A percentile compares a stretch with the other conserved stretches of the same genome.
phyloP scores from a whole-genome alignment of 306 rosid genomes.

The Pyrus pyrifolia region DNA sequence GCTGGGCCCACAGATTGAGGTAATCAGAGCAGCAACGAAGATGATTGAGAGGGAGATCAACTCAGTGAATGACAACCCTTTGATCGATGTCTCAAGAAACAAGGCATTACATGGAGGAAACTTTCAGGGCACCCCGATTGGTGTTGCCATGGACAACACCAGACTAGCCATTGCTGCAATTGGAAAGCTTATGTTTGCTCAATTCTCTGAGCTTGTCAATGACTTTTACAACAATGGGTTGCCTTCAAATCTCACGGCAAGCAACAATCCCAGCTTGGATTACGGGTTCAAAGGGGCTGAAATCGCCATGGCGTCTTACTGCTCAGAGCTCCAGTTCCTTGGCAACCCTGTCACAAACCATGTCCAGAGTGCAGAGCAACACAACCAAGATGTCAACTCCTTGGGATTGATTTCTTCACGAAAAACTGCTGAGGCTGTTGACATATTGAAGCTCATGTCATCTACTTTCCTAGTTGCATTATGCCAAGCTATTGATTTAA shows the following conservation, averaged over 20 bases:
- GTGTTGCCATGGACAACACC: slow-evolving; percentile 92
- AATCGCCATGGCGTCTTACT: slow-evolving; percentile 94
- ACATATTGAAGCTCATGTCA: slow-evolving; percentile 75
- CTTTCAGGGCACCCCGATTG: slow-evolving; percentile 92
- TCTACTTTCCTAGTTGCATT: slow-evolving; percentile 73
- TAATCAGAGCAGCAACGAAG: slow-evolving; percentile 61
- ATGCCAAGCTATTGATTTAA: slow-evolving; percentile 80
- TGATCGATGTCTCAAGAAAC: slow-evolving; percentile 82
- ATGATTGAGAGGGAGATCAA: slow-evolving; percentile 96
- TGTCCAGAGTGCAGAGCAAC: slow-evolving; percentile 95
- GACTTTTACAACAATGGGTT: slow-evolving; percentile 82
- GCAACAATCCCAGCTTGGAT: slow-evolving; percentile 80
- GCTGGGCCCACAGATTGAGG: slow-evolving; percentile 92
- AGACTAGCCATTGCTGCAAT: slow-evolving; percentile 74
- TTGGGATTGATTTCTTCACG: slow-evolving; percentile 74
- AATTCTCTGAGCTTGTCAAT: slow-evolving; percentile 89
- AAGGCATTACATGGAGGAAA: slow-evolving; percentile 92
- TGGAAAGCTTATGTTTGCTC: slow-evolving; percentile 87
- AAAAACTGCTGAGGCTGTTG: slow-evolving; percentile 75
- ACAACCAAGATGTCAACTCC: slow-evolving; percentile 92
- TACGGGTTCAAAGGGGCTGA: slow-evolving; percentile 88
- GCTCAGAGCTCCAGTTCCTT: slow-evolving; percentile 85
- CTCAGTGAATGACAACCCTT: slow-evolving; percentile 86
- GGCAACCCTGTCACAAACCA: slow-evolving; percentile 91
- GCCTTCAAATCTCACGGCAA: slow-evolving; percentile 70